Evolutionary conservation across 1,139 yeast species (phyloP), one percentile per base, ranked within the genome.

Genomic region (Yamadazyma triangularis): DNA sequence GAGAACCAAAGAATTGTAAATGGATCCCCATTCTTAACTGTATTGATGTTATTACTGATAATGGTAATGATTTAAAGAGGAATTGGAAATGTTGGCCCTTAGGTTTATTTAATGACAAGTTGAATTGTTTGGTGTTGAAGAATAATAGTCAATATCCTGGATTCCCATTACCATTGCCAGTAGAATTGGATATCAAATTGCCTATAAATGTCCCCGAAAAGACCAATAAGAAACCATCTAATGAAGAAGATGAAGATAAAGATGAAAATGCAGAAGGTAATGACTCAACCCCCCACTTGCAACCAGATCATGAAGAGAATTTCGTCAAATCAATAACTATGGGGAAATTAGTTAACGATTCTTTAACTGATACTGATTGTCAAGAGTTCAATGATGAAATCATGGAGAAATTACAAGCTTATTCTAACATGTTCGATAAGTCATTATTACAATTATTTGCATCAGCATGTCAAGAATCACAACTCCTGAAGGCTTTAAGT

Each of bases 11-110:
- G 28, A 93, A 88, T 52, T 79, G 95, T 3, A 70, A 78, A 44
- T 91, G 97, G 96, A 67, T 86, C 8, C 97, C 97, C 1, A 50
- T 89, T n/a, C 61, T 89, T 35, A 85, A 86, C 49, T 70, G 87
- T 15, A 62, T 61, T 14, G 70, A 70, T 23, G 77, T 76, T 2
- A 72, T 81, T 18, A 70, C 75, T 8, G 74, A 70, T 29, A 53
- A 60, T 34, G 79, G 81, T 32, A 64, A 64, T 37, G 58, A 59
- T 11, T 60, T 62, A 29, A 64, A 66, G 36, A 71, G 64, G 39
- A 63, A 74, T 50, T 68, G 74, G 74, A 72, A 55, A 39, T 81
- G 85, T 42, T 88, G 97, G 96, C 97, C 97, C 9, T 64, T 91
- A 31, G 96, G 96, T 2, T 64, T 88, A 27, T 69, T 72, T 38